A percentile compares a stretch with the other conserved stretches of the same genome.
Evolutionary conservation across 2,329 filamentous ascomycete species (phyloP).

Genomic region (Pseudocercospora eumusae): DNA sequence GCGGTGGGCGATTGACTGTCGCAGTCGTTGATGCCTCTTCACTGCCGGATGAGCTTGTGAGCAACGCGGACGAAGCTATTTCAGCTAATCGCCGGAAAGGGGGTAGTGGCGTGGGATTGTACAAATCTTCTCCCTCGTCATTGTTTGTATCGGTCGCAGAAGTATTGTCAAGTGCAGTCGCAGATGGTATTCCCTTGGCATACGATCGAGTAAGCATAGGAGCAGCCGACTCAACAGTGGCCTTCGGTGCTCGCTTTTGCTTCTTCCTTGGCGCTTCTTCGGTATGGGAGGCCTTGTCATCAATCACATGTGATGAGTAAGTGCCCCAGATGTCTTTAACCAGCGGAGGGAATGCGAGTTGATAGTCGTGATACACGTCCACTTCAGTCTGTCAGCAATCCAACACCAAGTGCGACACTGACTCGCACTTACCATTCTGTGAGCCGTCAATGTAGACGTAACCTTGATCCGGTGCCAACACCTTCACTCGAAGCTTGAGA

Average conservation of each 20-base stretch:
- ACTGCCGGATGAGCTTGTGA: neutral
- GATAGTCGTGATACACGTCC: conserved; percentile 1
- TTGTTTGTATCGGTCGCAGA: neutral
- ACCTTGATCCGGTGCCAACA: neutral
- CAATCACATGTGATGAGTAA: neutral
- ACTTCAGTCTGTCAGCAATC: neutral
- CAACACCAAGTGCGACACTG: neutral
- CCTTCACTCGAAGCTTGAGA: neutral
- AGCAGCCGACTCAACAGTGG: neutral
- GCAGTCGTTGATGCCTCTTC: neutral
- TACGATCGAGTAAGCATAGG: neutral
- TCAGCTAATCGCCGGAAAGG: neutral
- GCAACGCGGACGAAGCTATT: neutral
- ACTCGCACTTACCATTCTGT: neutral
- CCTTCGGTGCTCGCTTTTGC: neutral
- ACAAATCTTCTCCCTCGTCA: neutral
- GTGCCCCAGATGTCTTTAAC: conserved; percentile 1
- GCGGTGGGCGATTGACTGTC: neutral
- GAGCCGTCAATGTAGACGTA: neutral
- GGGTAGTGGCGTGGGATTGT: neutral
- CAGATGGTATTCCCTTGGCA: neutral
- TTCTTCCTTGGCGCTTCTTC: neutral
- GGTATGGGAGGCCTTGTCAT: neutral
- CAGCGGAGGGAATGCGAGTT: neutral
- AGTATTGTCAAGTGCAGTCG: neutral